These are phyloP conservation scores for Candida orba DNA, from an alignment of 805 yeast species.

Conservation along the genomic window DNA sequence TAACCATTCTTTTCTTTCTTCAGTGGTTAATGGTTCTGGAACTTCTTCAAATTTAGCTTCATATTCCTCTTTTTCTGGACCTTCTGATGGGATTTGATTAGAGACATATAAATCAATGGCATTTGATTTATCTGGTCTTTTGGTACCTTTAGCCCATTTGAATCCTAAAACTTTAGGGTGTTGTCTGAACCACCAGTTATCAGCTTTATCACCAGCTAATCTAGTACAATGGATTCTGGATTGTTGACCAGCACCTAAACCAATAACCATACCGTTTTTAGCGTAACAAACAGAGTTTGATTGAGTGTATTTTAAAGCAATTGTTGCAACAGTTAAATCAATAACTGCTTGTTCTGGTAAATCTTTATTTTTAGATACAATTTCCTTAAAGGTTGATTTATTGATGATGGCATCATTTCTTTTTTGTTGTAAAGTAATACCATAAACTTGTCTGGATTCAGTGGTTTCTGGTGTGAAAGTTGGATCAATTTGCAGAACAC, in stretches of 20 bases:
- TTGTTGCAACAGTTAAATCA: conserved; percentile 95
- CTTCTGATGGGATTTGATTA: conserved; percentile 81
- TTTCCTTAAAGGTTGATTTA: conserved; percentile 83
- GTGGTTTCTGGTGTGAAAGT: conserved; percentile 72
- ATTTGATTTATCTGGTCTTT: conserved; percentile 97
- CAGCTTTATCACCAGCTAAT: conserved; percentile 98
- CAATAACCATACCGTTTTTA: conserved; percentile 98
- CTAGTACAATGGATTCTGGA: conserved; percentile 99
- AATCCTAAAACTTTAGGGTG: conserved; percentile 89
- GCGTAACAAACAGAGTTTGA: conserved; percentile 98
- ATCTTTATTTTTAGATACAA: conserved; percentile 78
- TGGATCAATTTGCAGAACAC: conserved; percentile 94
- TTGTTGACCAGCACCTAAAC: conserved; percentile 99
- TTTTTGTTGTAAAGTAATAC: conserved; percentile 91
- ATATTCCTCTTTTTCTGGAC: conserved; percentile 90
- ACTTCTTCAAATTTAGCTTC: conserved; percentile 78
- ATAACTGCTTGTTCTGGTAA: conserved; percentile 88
- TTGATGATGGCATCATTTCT: conserved; percentile 96
- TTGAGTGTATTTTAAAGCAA: conserved; percentile 95
- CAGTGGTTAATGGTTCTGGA: conserved; percentile 76
- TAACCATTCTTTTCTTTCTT: conserved; percentile 87
- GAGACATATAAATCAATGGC: conserved; percentile 94
- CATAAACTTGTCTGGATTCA: conserved; percentile 94
- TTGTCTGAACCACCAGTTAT: conserved; percentile 99
- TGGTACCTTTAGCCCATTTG: conserved; percentile 97